Evolutionary conservation across 2,329 filamentous ascomycete genomes (phyloP).

Genomic region (Calonectria crousiana): DNA sequence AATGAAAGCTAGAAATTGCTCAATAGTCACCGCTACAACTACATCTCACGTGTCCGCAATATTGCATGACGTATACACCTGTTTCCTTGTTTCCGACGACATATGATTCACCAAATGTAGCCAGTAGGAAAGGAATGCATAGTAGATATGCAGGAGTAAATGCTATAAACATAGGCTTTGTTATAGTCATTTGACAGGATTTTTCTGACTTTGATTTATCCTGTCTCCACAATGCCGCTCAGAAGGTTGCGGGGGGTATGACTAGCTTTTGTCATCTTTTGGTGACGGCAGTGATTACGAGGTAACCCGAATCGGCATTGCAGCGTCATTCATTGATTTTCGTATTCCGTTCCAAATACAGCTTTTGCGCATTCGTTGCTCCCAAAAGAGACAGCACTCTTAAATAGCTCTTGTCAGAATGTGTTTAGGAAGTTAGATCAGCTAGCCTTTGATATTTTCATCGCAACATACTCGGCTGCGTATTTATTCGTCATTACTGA

Average conservation of each 20-base stretch:
- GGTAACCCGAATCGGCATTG: neutral
- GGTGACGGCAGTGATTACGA: neutral
- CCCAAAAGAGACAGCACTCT: neutral
- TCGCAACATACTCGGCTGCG: neutral
- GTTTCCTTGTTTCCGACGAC: neutral
- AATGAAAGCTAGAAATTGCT: too few relatives aligned
- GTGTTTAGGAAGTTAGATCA: neutral
- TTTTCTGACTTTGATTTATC: neutral
- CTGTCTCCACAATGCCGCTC: neutral
- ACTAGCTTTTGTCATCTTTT: neutral
- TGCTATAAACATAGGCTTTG: neutral
- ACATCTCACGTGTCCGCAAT: neutral
- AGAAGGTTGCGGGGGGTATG: neutral
- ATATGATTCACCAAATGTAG: neutral
- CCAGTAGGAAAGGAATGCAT: neutral
- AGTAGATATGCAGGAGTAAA: neutral
- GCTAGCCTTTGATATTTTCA: neutral
- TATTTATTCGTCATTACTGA: neutral
- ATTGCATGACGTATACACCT: neutral
- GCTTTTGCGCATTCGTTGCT: neutral
- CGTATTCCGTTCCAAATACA: neutral
- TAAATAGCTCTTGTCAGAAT: neutral
- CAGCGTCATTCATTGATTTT: neutral
- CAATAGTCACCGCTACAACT: too few relatives aligned
- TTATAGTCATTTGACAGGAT: neutral